Conservation (phyloP, 2,329 filamentous ascomycete species). For the Ceratocystis ficicola region DNA sequence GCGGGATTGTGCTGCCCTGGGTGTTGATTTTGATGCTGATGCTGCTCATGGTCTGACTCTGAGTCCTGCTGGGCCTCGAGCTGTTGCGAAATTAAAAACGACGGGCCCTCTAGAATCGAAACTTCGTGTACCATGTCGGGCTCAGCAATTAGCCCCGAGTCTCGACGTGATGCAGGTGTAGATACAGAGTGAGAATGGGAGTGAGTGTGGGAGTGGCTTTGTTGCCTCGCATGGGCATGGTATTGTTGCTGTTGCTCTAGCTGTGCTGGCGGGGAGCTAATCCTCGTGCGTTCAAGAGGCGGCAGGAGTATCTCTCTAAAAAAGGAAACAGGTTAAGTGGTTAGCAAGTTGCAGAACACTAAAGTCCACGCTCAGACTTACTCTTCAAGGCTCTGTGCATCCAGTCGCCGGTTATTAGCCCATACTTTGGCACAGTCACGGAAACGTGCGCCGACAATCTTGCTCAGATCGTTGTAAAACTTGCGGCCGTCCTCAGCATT, state of each 20-base stretch:
- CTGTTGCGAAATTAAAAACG: constrained; percentile 18
- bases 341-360: constrained; percentile 20
- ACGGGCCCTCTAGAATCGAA: constrained; percentile 24
- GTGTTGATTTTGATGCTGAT: constrained; percentile 23
- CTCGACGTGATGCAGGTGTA: constrained; percentile 17
- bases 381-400: constrained; percentile 68
- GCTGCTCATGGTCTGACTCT: not conserved
- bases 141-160: constrained; percentile 2
- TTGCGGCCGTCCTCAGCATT: constrained; percentile 86
- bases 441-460: constrained; percentile 68
- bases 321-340: constrained; percentile 16
- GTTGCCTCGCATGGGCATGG: constrained; percentile 25
- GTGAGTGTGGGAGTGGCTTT: constrained; percentile 24
- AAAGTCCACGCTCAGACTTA: constrained; percentile 32
- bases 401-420: constrained; percentile 65
- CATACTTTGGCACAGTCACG: constrained; percentile 66
- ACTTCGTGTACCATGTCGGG: constrained; percentile 20
- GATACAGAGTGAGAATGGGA: constrained; percentile 13
- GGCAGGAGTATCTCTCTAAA: constrained; percentile 40
- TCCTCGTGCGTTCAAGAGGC: constrained; percentile 29
- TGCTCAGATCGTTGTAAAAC: constrained; percentile 92
- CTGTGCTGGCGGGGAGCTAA: constrained; percentile 15
- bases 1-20: constrained; percentile 22
- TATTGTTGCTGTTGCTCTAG: constrained; percentile 32
- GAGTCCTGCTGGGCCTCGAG: not conserved